Base-by-base conservation (phyloP, 306 rosid species). In the Pterocarpus macrocarpus region DNA sequence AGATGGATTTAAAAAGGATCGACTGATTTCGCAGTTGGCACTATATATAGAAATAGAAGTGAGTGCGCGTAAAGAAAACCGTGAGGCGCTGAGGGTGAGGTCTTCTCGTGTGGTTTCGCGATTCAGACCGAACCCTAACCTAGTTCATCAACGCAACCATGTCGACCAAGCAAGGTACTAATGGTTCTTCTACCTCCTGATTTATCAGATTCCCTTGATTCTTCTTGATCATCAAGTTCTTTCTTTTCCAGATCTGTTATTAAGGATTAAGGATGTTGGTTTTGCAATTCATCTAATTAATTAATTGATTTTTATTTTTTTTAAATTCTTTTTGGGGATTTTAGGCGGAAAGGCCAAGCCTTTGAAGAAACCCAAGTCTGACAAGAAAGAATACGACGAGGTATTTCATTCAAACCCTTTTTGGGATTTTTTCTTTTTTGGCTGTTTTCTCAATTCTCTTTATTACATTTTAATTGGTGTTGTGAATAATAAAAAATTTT, bases 341-440 rank as follows among this genome's bases (percentile, higher is more conserved):
- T 14, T 34, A 94, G 97, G 98, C 71, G 98, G 98, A 81, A 94
- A 94, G 70, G 98, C 98, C 5, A 94, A 94, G 94, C 98, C 98
- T 81, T 80, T 94, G 94, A 94, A 94, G 97, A 90, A 90, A 45
- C 97, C 98, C 71, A 92, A 94, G 92, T 80, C 87, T 38, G 97
- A 91, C 3, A 91, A 94, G 90, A 94, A 92, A 70, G 98, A 92
- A 0, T 92, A 92, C 80, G 94, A 94, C 68, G 97, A 94, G 91
- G 98, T 92, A 89, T 77, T 63, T 69, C 43, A 22, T 49, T 83
- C 2, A 2, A 45, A 49, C 57, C n/a, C 5, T 45, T 61, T 44
- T 56, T 28, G 5, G 34, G 32, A 28, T 16, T 41, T 34, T 34
- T 33, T 70, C 5, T 7, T 52, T 0, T 38, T 45, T 9, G 2